Conservation (phyloP, 208 protist species). For the Lotmaria passim region DNA sequence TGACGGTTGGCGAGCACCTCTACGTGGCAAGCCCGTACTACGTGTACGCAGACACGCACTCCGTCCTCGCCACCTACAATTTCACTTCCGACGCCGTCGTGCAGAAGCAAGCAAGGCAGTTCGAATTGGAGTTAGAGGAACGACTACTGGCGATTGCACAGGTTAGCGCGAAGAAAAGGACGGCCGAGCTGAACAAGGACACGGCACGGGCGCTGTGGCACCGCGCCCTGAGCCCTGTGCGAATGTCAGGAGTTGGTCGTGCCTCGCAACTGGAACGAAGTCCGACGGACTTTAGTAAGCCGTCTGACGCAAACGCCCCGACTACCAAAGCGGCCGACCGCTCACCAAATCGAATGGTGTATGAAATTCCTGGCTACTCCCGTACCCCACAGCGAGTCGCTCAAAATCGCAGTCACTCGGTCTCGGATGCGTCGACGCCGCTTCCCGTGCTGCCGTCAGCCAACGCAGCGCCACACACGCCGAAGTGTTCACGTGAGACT, state of each 20-base stretch:
- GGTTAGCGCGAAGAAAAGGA: not conserved
- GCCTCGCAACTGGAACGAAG: not conserved
- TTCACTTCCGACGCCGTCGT: slow-evolving; percentile 62
- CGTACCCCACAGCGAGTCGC: not conserved
- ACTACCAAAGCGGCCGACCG: not conserved
- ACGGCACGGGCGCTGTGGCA: not conserved
- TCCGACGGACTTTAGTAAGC: not conserved
- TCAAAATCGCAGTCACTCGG: not conserved
- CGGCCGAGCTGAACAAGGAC: not conserved
- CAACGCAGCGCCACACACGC: not conserved
- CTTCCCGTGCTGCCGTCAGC: not conserved
- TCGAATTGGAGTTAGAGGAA: slow-evolving; percentile 8
- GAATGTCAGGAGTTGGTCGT: not conserved
- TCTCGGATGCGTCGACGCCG: not conserved
- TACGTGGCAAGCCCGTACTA: slow-evolving; percentile 66
- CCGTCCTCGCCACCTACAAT: slow-evolving; percentile 61
- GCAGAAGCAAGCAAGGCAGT: slow-evolving; percentile 22
- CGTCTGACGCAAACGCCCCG: not conserved
- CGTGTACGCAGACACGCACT: slow-evolving; percentile 30
- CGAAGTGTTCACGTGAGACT: not conserved
- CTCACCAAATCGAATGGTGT: not conserved
- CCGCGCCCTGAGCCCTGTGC: slow-evolving; percentile 13
- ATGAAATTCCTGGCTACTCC: slow-evolving; percentile 3
- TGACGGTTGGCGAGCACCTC: slow-evolving; percentile 47
- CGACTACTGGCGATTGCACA: not conserved